Conservation (phyloP, 2,329 filamentous ascomycete species). For the Fusarium sp. region DNA sequence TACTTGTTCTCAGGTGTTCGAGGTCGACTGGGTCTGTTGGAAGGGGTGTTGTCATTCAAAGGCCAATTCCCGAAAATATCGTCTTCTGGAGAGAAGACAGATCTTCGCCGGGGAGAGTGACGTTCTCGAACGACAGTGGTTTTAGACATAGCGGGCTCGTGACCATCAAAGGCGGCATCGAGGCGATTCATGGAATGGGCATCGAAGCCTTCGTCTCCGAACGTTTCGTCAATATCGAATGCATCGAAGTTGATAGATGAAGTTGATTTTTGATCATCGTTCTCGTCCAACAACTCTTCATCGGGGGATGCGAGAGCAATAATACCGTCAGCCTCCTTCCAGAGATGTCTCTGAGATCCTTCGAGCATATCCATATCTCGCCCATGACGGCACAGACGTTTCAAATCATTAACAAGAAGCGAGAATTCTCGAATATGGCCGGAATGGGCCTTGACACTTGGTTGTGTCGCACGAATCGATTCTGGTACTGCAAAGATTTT, state of each 20-base stretch:
- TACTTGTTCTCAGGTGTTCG: constrained; percentile 52
- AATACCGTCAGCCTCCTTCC: constrained; percentile 86
- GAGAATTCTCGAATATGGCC: constrained; percentile 85
- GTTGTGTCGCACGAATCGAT: constrained; percentile 82
- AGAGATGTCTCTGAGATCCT: constrained; percentile 68
- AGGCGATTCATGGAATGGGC: constrained; percentile 54
- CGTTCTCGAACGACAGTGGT: constrained; percentile 65
- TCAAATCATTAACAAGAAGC: constrained; percentile 82
- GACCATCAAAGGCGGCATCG: constrained; percentile 54
- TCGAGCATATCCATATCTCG: constrained; percentile 71
- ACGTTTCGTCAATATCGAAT: constrained; percentile 54
- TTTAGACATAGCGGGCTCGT: constrained; percentile 56
- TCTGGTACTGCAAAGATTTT: constrained; percentile 65
- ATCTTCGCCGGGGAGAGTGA: constrained; percentile 62
- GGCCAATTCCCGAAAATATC: constrained; percentile 70
- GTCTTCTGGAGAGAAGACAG: constrained; percentile 72
- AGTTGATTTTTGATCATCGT: constrained; percentile 49
- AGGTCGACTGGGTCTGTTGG: constrained; percentile 52
- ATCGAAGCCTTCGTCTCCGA: constrained; percentile 59
- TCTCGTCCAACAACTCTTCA: constrained; percentile 59
- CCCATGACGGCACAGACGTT: constrained; percentile 77
- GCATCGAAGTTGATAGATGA: constrained; percentile 53
- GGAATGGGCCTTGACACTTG: constrained; percentile 83
- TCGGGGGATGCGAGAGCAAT: constrained; percentile 83
- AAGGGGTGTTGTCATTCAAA: constrained; percentile 47